These are phyloP conservation scores for Sporormia fimetaria DNA, from an alignment of 495 filamentous ascomycete species.

Conservation along the genomic window DNA sequence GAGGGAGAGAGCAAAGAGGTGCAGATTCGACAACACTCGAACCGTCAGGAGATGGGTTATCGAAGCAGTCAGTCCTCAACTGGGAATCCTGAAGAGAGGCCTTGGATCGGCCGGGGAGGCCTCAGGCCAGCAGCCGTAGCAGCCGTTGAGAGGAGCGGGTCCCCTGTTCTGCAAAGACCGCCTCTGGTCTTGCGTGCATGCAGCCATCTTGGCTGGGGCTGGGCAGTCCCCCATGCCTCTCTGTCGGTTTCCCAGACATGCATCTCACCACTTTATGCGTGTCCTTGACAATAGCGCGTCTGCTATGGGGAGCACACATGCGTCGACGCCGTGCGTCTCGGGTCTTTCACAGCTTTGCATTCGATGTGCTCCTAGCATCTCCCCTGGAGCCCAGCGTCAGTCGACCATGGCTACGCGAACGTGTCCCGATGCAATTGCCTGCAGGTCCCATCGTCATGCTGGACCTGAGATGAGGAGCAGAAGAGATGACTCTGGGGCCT, in stretches of 20 bases:
- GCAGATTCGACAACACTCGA: too few species aligned
- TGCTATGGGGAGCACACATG: constrained; percentile 6
- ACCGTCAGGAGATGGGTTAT: too few species aligned
- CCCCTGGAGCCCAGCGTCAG: background rate
- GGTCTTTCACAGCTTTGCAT: constrained; percentile 7
- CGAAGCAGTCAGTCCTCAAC: too few species aligned
- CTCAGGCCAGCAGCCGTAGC: too few species aligned
- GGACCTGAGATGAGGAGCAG: too few species aligned
- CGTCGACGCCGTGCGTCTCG: constrained; percentile 11
- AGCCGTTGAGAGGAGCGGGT: constrained; percentile 11
- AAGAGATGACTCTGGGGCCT: too few species aligned
- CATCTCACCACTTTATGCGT: constrained; percentile 18
- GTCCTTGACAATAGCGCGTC: constrained; percentile 14
- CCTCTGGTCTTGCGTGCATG: constrained; percentile 19
- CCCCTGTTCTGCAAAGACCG: constrained; percentile 14
- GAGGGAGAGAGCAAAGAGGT: too few species aligned
- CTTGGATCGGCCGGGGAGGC: constrained; percentile 10
- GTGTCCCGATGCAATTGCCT: too few species aligned
- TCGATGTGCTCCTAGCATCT: constrained; percentile 5
- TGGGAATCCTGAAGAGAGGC: constrained; percentile 12
- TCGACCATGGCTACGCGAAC: constrained; percentile 9
- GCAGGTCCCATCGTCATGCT: too few species aligned
- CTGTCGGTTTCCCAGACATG: constrained; percentile 22
- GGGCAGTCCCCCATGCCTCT: constrained; percentile 5
- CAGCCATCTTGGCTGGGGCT: constrained; percentile 12